Evolutionary conservation across 2,329 filamentous ascomycete species (phyloP).

Genomic region (Colletotrichum destructivum): DNA sequence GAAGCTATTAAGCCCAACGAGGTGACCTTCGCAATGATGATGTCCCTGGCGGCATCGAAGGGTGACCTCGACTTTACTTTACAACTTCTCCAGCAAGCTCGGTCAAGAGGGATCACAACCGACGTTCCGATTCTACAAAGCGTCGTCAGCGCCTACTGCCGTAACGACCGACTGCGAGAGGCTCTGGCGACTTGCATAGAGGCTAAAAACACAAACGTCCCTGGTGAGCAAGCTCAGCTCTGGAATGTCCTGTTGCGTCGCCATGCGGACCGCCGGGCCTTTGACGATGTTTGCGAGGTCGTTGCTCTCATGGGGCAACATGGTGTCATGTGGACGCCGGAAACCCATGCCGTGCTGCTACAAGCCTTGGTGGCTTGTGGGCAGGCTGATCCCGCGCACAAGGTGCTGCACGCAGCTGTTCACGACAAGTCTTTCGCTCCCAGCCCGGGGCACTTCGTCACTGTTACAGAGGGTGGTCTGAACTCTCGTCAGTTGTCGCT

Average conservation of each 20-base stretch:
- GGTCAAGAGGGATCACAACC: constrained; percentile 67
- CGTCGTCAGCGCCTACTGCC: constrained; percentile 78
- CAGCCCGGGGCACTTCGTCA: constrained; percentile 64
- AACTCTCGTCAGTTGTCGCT: constrained; percentile 60
- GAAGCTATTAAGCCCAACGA: constrained; percentile 67
- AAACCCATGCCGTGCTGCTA: constrained; percentile 67
- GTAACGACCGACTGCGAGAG: constrained; percentile 54
- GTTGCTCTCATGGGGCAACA: constrained; percentile 65
- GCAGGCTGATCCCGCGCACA: constrained; percentile 65
- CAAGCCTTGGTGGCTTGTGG: constrained; percentile 64
- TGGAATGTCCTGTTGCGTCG: constrained; percentile 86
- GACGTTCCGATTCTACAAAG: constrained; percentile 69
- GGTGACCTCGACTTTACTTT: constrained; percentile 82
- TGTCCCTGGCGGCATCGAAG: constrained; percentile 78
- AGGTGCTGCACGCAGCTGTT: constrained; percentile 61
- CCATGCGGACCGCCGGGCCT: constrained; percentile 74
- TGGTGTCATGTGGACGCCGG: constrained; percentile 62
- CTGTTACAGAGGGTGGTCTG: constrained; percentile 68
- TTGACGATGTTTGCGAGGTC: constrained; percentile 64
- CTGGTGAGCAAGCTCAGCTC: constrained; percentile 69
- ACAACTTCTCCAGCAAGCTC: constrained; percentile 75
- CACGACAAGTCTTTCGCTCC: constrained; percentile 62
- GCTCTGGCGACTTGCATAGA: constrained; percentile 61
- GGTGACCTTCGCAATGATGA: constrained; percentile 79
- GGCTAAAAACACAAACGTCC: constrained; percentile 66